Conservation (phyloP, 768 basidiomycete genomes). For the Dioszegia hungarica region DNA sequence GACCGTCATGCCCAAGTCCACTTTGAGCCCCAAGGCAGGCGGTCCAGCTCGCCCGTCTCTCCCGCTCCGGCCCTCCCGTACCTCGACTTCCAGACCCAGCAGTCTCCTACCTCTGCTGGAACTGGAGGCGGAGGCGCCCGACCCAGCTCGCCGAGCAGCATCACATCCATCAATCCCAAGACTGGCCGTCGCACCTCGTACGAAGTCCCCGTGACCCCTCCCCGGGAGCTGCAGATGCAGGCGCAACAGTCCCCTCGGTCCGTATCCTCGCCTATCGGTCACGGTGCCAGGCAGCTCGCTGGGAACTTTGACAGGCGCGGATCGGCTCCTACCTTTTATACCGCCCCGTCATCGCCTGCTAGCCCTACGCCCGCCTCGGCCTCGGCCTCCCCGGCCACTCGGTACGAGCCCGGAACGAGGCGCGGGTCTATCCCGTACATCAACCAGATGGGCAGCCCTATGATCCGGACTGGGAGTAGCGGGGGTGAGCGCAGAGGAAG, state of each 20-base stretch:
- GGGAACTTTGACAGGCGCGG: neutral
- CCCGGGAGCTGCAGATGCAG: too few species aligned
- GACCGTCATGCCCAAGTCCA: neutral
- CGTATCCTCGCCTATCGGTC: neutral
- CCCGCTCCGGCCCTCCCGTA: slow-evolving; percentile 22
- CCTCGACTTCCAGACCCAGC: slow-evolving; percentile 23
- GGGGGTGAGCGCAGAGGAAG: slow-evolving; percentile 16
- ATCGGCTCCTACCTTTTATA: neutral
- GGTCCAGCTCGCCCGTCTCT: neutral
- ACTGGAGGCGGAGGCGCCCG: too few species aligned
- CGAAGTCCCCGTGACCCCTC: neutral
- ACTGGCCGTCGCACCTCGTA: slow-evolving; percentile 18
- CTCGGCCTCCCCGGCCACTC: neutral
- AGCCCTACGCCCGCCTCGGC: neutral
- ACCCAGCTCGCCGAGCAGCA: too few species aligned
- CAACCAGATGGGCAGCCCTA: neutral
- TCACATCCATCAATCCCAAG: slow-evolving; percentile 22
- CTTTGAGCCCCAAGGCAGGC: neutral
- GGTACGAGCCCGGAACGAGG: neutral
- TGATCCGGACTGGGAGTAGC: neutral
- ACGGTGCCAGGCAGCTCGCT: neutral
- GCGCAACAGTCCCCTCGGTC: neutral
- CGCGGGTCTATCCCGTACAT: neutral
- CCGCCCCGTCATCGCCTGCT: slow-evolving; percentile 3
- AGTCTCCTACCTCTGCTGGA: too few species aligned